phyloP scores from a whole-genome alignment of 768 basidiomycete species.

The Trametes maxima region DNA sequence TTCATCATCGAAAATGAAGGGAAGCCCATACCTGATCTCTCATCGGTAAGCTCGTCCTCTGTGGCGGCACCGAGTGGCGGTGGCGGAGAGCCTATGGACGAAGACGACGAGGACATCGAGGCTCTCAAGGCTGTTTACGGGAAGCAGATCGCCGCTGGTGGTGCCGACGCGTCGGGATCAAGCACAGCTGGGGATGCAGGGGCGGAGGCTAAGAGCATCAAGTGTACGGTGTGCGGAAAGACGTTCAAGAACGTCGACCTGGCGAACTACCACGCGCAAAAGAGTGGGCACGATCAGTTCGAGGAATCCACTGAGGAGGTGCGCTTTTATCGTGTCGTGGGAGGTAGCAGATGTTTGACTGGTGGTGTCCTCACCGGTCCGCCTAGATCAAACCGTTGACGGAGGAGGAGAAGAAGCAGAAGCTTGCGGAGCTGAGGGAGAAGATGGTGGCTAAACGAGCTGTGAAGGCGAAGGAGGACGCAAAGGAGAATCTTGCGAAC shows the following conservation, averaged over 20 bases:
- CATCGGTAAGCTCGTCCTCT: constrained; percentile 38
- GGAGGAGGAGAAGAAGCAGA: constrained; percentile 88
- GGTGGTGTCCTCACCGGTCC: neutral
- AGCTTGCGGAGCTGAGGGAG: constrained; percentile 73
- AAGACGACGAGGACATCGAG: constrained; percentile 72
- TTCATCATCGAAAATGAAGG: constrained; percentile 81
- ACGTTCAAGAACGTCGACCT: constrained; percentile 83
- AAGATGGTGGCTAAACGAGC: constrained; percentile 84
- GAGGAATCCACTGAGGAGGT: constrained; percentile 97
- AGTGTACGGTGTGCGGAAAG: constrained; percentile 84
- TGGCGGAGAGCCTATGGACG: constrained; percentile 46
- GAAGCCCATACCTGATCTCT: constrained; percentile 69
- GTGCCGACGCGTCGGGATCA: constrained; percentile 33
- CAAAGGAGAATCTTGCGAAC: constrained; percentile 69
- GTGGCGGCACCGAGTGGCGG: constrained; percentile 27
- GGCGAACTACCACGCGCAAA: constrained; percentile 92
- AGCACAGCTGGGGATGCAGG: constrained; percentile 52
- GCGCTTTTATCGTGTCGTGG: constrained; percentile 15
- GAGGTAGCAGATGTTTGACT: too few relatives aligned
- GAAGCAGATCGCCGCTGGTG: constrained; percentile 37
- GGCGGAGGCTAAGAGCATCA: constrained; percentile 62
- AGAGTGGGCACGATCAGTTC: constrained; percentile 93
- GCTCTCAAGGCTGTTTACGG: constrained; percentile 55
- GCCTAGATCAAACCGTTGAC: constrained; percentile 87
- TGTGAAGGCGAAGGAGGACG: constrained; percentile 70